These are phyloP conservation scores for Xenoacremonium recifei DNA, from an alignment of 2,329 filamentous ascomycete species.

Conservation along the genomic window DNA sequence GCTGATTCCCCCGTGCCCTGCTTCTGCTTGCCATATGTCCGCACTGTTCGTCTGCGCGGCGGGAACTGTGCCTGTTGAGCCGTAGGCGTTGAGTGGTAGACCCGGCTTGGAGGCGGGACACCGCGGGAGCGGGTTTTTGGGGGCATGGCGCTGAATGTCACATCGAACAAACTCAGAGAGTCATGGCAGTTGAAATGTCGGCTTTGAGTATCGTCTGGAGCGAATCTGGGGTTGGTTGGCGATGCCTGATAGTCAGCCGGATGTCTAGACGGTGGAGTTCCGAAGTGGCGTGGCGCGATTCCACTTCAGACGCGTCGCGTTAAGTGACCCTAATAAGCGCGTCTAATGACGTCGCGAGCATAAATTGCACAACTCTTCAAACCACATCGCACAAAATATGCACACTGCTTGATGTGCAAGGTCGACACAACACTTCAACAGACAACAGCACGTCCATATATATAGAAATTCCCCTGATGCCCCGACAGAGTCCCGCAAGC, in stretches of 20 bases:
- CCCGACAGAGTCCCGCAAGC: neutral
- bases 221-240: neutral
- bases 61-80: conserved; percentile 41
- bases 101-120: conserved; percentile 32
- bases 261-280: neutral
- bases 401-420: neutral
- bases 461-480: neutral
- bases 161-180: neutral
- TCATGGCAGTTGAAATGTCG: neutral
- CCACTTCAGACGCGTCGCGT: conserved; percentile 20
- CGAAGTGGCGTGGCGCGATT: conserved; percentile 13
- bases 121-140: conserved; percentile 39
- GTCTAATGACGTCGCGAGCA: conserved; percentile 1
- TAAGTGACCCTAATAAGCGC: conserved; percentile 11
- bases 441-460: neutral
- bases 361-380: neutral
- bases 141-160: conserved; percentile 28
- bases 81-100: conserved; percentile 37
- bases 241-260: too few relatives aligned
- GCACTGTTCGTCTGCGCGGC: conserved; percentile 30
- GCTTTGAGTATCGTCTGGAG: neutral
- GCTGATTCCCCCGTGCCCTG: conserved; percentile 17
- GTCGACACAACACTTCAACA: neutral
- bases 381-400: neutral
- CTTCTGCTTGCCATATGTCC: conserved; percentile 33